These are phyloP conservation scores for Diversispora eburnea DNA, from an alignment of 192 early-diverging fungal species.

Conservation along the genomic window DNA sequence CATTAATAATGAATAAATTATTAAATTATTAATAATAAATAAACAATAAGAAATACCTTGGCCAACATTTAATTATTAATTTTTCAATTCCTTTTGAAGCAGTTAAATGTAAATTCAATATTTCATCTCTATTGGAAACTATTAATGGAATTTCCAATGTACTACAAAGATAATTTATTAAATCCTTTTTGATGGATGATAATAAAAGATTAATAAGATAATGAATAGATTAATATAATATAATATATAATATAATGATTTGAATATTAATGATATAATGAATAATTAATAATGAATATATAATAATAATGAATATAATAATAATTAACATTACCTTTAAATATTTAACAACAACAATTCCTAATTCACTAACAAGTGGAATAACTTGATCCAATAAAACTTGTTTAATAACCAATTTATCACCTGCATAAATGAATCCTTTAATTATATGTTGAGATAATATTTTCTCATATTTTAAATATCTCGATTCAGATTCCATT, in stretches of 20 bases:
- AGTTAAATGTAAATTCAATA: conserved; percentile 1
- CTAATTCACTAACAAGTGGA: background rate
- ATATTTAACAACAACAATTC: conserved; percentile 25
- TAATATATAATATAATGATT: no score
- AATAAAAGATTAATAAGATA: no score
- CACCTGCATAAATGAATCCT: conserved; percentile 19
- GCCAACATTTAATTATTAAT: conserved; percentile 21
- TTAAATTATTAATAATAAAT: background rate
- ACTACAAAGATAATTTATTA: background rate
- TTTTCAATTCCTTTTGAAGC: conserved; percentile 18
- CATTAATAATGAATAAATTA: background rate
- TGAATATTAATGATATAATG: background rate
- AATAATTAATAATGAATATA: no score
- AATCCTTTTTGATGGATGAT: background rate
- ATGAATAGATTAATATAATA: no score
- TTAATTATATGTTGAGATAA: conserved; percentile 16
- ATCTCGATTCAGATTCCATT: background rate
- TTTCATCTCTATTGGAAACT: conserved; percentile 13
- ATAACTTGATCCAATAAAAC: conserved; percentile 27
- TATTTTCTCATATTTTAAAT: conserved; percentile 19
- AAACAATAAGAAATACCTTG: background rate
- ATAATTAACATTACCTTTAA: conserved; percentile 12
- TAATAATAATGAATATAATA: background rate
- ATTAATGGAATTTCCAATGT: conserved; percentile 12
- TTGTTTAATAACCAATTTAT: conserved; percentile 13